Base-by-base conservation (phyloP, 2,329 filamentous ascomycete genomes). In the Polychaeton citri region DNA sequence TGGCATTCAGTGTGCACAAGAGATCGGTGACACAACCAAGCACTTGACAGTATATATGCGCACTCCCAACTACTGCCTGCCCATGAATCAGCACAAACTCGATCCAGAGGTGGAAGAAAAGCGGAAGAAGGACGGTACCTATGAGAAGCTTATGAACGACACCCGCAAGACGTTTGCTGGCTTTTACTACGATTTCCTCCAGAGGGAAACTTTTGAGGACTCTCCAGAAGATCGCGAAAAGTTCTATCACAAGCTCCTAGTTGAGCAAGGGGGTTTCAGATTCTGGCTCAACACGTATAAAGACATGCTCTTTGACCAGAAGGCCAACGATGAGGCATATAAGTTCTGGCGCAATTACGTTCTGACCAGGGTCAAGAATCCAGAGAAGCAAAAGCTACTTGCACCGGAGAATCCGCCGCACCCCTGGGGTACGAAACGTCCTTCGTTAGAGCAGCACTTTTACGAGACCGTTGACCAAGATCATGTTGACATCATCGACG, bases 1-100 rank as follows among this genome's bases (percentile, higher is more conserved):
- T 1, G 76, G 75, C 2, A 69, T 79, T 2, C 76, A 81, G 47
- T 67, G 77, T 19, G 64, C 67, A 0, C 76, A 81, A 43, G 73
- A 72, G 35, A 70, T 68, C 49, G 70, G 66, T 2, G 64, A 66
- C 4, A 66, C 58, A 38, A 62, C 65, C 19, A 70, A 64, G 47
- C 71, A 68, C 42, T 57, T 75, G n/a, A 51, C 75, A 10, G 53
- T 72, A 1, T 51, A 43, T 38, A 38, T 41, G 30, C 46, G 50
- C 4, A 80, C 75, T 0, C 76, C 77, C 0, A 81, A 80, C 42
- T 58, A 77, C 8, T 72, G 71, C 0, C 46, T 80, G 1, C 74
- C 75, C 0, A 77, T 81, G 72, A 63, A 66, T 3, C 65, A 68
- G 37, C 56, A 60, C 4, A 41, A 37, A 30, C 43, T 49, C 6